Evolutionary conservation across 1,284 basidiomycete species (phyloP), one percentile per base, ranked within the genome.

Genomic region (Ceratobasidium sp.): DNA sequence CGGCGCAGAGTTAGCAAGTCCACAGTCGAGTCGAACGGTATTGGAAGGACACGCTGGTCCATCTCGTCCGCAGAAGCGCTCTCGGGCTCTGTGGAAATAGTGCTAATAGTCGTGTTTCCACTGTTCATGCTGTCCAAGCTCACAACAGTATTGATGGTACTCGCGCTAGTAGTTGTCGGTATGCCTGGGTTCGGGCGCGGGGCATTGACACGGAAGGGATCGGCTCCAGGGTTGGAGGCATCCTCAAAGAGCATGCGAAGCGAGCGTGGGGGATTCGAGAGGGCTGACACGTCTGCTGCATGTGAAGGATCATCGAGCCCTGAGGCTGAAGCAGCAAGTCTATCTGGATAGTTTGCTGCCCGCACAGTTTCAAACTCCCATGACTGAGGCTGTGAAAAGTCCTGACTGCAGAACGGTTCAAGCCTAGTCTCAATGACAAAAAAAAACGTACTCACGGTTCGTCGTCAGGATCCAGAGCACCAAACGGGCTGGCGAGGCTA

Each of bases 341-440:
- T 52, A 27, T 50, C 42, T 20, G 55, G 29, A 31, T 22, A 42
- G 25, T 32, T 60, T 43, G 8, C 17, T 22, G 82, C 83, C 52
- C 86, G 82, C 35, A 91, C 79, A 0, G 90, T 91, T 60, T 92
- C 91, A 74, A 92, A 92, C 75, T 90, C 87, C 90, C 90, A 92
- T 40, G 47, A 53, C 29, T 65, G 62, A 12, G 62, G 62, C 22
- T 65, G 62, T 29, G 50, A 65, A 43, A 53, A 65, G n/a, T 54
- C 62, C 43, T 65, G 35, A 12, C 62, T 65, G n/a, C 5, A 65
- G 20, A 32, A 4, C 17, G 15, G 4, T n/a, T 65, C 20, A 22
- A 42, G 15, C n/a, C 25, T 20, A 53, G 17, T 29, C 27, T 20
- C 10, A 31, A 29, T 13, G 17, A 54, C 57, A 81, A 79, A 7